phyloP scores from a whole-genome alignment of 140 eudicot species.

The Flaveria floridana region DNA sequence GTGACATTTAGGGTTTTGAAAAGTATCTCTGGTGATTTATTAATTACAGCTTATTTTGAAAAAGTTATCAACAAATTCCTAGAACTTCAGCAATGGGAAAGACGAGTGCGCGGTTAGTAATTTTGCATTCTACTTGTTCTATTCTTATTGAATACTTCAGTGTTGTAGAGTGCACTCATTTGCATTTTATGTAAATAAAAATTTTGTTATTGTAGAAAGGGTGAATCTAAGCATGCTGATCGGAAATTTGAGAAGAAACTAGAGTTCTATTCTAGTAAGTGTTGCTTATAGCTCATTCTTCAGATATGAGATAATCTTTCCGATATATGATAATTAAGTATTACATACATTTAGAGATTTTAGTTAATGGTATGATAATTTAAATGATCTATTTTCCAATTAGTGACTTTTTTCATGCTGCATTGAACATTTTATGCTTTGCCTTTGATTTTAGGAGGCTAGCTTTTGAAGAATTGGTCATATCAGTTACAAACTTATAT shows the following conservation, averaged over 20 bases:
- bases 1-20: constrained; percentile 24
- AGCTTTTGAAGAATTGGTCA: background rate
- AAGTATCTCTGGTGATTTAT: constrained; percentile 11
- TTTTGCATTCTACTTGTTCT: background rate
- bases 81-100: constrained; percentile 44
- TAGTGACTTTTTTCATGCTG: background rate
- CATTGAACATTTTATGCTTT: background rate
- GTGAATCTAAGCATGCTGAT: constrained; percentile 43
- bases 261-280: constrained; percentile 59
- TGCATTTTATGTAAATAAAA: background rate
- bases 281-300: constrained; percentile 1
- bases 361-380: background rate
- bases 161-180: background rate
- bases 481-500: background rate
- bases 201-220: constrained; percentile 19
- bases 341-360: background rate
- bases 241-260: constrained; percentile 66
- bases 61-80: background rate
- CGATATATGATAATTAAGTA: background rate
- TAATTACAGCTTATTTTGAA: constrained; percentile 7
- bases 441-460: background rate
- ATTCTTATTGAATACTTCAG: background rate
- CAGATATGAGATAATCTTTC: background rate
- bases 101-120: constrained; percentile 40
- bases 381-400: background rate